Conservation (phyloP, 345 rosid species). For the Heritiera littoralis region DNA sequence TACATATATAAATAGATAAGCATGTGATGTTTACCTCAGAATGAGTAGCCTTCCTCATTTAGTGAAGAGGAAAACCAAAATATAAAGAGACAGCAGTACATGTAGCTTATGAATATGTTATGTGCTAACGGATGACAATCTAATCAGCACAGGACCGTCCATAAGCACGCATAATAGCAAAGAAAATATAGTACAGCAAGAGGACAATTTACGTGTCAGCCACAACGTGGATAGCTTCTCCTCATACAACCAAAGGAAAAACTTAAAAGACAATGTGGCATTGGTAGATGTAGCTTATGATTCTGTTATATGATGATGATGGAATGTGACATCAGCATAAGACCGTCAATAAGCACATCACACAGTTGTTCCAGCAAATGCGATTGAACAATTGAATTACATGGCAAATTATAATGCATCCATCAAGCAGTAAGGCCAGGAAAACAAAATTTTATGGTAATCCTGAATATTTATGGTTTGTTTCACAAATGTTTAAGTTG, state of each 20-base stretch:
- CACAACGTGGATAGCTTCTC: slow-evolving; percentile 11
- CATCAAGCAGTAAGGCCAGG: not conserved
- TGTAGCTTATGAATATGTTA: slow-evolving; percentile 15
- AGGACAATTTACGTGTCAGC: not conserved
- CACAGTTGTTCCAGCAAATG: not conserved
- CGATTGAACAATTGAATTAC: not conserved
- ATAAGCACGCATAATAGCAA: not conserved
- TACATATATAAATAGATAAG: not conserved
- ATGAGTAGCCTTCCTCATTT: not conserved
- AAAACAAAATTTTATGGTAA: not conserved
- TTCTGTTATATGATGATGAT: slow-evolving; percentile 32
- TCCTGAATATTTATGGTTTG: not conserved
- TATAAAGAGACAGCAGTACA: not conserved
- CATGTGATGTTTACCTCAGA: not conserved
- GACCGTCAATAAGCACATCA: slow-evolving; percentile 28
- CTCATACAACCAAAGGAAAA: slow-evolving; percentile 3
- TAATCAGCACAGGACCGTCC: slow-evolving; percentile 11
- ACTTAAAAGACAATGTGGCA: slow-evolving; percentile 14
- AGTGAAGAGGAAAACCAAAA: not conserved
- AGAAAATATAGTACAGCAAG: not conserved
- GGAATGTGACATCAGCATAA: slow-evolving; percentile 21
- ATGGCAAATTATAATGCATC: not conserved
- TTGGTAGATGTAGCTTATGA: slow-evolving; percentile 28
- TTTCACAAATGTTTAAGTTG: not conserved
- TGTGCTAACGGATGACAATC: slow-evolving; percentile 8